These are phyloP conservation scores for Aegilops sharonensis DNA, from an alignment of 176 grass and related monocot species.

Conservation along the genomic window DNA sequence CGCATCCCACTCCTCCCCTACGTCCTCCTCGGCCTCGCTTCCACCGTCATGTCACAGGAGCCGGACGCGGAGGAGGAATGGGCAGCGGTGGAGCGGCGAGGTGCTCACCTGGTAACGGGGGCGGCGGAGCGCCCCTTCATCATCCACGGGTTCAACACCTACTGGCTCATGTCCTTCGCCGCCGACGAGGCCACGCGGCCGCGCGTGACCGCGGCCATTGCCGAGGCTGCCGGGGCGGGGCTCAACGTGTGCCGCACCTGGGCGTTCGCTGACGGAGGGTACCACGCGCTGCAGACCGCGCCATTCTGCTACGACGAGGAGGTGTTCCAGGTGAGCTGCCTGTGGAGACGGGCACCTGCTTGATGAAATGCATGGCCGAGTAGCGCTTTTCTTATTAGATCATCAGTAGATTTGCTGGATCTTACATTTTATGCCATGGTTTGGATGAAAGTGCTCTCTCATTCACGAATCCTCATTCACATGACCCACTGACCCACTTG, in stretches of 20 bases:
- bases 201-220: slow-evolving; percentile 43
- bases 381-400: not conserved
- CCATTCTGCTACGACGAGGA: slow-evolving; percentile 59
- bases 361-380: slow-evolving; percentile 17
- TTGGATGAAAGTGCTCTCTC: not conserved
- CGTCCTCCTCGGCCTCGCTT: slow-evolving; percentile 16
- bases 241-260: slow-evolving; percentile 86
- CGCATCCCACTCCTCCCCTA: not conserved
- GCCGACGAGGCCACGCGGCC: slow-evolving; percentile 44
- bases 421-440: not conserved
- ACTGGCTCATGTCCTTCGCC: slow-evolving; percentile 87
- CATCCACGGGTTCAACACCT: slow-evolving; percentile 79
- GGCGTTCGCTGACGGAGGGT: slow-evolving; percentile 77
- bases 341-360: not conserved
- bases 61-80: slow-evolving; percentile 24
- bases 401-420: not conserved
- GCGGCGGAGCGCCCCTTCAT: slow-evolving; percentile 50
- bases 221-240: slow-evolving; percentile 40
- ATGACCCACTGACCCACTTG: not conserved
- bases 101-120: slow-evolving; percentile 38
- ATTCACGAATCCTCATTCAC: not conserved
- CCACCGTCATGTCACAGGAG: slow-evolving; percentile 2
- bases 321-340: slow-evolving; percentile 51
- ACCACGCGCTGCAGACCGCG: slow-evolving; percentile 63
- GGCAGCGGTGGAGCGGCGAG: slow-evolving; percentile 51